Evolutionary conservation across 2,329 filamentous ascomycete species (phyloP).

Genomic region (Tolypocladium pustulatum): DNA sequence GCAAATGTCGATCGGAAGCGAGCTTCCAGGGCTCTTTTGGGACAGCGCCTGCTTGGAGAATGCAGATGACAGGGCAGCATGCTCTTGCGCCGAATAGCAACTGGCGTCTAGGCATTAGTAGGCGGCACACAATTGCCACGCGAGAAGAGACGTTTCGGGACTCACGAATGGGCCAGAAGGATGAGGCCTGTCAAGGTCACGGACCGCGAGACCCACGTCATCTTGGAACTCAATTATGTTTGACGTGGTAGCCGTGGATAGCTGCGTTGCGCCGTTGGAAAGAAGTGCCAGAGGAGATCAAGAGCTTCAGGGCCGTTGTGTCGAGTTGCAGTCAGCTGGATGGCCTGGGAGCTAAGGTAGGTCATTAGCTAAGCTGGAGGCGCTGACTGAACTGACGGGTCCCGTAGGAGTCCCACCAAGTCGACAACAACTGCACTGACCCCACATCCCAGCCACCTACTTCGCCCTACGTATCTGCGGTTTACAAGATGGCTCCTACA

Average conservation of each 20-base stretch:
- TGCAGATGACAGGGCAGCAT: conserved; percentile 61
- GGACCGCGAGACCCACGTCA: conserved; percentile 62
- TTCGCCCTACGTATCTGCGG: background rate
- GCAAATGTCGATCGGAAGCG: conserved; percentile 74
- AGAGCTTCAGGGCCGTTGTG: background rate
- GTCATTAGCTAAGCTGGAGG: background rate
- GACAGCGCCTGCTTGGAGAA: conserved; percentile 32
- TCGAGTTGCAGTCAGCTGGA: background rate
- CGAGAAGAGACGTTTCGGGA: conserved; percentile 19
- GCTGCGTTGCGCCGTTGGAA: background rate
- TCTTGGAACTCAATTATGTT: conserved; percentile 22
- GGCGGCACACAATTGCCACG: background rate
- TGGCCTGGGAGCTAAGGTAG: background rate
- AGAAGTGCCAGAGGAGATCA: background rate
- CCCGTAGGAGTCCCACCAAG: too few species aligned
- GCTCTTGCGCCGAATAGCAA: conserved; percentile 93
- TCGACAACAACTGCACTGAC: background rate
- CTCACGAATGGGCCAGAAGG: conserved; percentile 76
- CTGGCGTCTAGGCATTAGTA: conserved; percentile 35
- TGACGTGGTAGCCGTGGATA: background rate
- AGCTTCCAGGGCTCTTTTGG: conserved; percentile 27
- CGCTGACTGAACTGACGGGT: too few species aligned
- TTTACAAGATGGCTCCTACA: background rate
- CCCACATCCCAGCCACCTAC: background rate
- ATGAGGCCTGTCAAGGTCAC: conserved; percentile 67